Conservation (phyloP, 495 filamentous ascomycete genomes). For the Trichocladium uniseriatum region DNA sequence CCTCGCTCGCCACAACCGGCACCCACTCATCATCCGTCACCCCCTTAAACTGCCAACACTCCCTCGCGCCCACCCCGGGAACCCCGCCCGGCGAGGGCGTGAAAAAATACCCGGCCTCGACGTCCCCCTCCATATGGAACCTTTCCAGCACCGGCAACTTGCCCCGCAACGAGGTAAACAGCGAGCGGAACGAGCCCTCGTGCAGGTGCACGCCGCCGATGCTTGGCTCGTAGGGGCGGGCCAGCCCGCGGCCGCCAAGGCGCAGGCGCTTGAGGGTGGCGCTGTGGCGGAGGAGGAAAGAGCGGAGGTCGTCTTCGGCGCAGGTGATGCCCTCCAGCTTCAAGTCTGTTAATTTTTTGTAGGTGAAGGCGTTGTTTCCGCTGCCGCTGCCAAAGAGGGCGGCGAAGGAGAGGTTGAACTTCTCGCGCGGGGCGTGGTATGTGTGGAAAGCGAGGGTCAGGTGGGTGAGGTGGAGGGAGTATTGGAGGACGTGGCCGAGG, state of each 20-base stretch:
- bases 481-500: slow-evolving; percentile 37
- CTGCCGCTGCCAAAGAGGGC: slow-evolving; percentile 23
- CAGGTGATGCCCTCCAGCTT: slow-evolving; percentile 37
- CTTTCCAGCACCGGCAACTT: slow-evolving; percentile 30
- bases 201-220: slow-evolving; percentile 38
- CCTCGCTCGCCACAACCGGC: slow-evolving; percentile 14
- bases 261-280: slow-evolving; percentile 33
- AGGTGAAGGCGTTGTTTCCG: slow-evolving; percentile 23
- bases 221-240: slow-evolving; percentile 30
- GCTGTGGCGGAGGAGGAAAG: slow-evolving; percentile 34
- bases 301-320: slow-evolving; percentile 36
- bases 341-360: slow-evolving; percentile 32
- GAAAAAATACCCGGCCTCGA: slow-evolving; percentile 32
- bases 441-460: slow-evolving; percentile 38
- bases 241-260: slow-evolving; percentile 37
- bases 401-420: slow-evolving; percentile 33
- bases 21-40: slow-evolving; percentile 37
- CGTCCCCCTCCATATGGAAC: slow-evolving; percentile 39
- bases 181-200: slow-evolving; percentile 34
- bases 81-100: slow-evolving; percentile 11
- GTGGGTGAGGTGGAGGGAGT: slow-evolving; percentile 27
- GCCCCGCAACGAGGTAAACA: slow-evolving; percentile 31
- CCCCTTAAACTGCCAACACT: slow-evolving; percentile 37
- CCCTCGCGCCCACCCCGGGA: too few species aligned
- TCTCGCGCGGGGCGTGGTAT: slow-evolving; percentile 31